Base-by-base conservation (phyloP, 2,329 filamentous ascomycete genomes). In the Aspergillus alliaceus region DNA sequence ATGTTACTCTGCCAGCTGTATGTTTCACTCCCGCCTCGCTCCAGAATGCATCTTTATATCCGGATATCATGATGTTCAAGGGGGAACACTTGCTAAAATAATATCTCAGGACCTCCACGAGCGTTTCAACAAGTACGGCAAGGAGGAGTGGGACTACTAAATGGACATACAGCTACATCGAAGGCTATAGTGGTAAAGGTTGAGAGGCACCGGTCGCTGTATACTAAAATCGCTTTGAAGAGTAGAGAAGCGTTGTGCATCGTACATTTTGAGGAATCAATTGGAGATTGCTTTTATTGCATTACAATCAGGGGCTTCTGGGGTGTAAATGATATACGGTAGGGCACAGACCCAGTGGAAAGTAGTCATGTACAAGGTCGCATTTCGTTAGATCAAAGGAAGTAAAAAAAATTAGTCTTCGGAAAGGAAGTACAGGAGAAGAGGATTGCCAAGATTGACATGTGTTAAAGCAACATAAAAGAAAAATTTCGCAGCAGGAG, bases 101-200 rank as follows among this genome's bases (percentile, higher is more conserved):
- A n/a, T 18, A 20, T 29, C 40, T 14, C 69, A 96, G 91, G 84
- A 89, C 71, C 86, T 97, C 64, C 95, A 99, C 81, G 95, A 99
- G 69, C 90, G 89, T 82, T 98, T 89, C 87, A 99, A 99, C 90
- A 99, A 99, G 85, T 98, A 91, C 87, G 95, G 95, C 78, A 98
- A 98, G 87, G 95, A 98, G 67, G 93, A 91, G 68, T 98, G 70
- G 64, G 73, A 75, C 64, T 75, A 74, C 65, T 75, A 70, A 59
- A 66, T 59, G 53, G 56, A 55, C 31, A 57, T 56, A 60, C 47
- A 57, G 51, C 56, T 35, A 44, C 22, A 40, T 40, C 50, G 42
- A 56, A 58, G 58, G 56, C 42, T 59, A 49, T 59, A 55, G 46
- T 42, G 39, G 34, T 61, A 57, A 58, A 62, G 56, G 59, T 34